Evolutionary conservation across 176 grass and related monocot species (phyloP).

Genomic region (Lolium rigidum): DNA sequence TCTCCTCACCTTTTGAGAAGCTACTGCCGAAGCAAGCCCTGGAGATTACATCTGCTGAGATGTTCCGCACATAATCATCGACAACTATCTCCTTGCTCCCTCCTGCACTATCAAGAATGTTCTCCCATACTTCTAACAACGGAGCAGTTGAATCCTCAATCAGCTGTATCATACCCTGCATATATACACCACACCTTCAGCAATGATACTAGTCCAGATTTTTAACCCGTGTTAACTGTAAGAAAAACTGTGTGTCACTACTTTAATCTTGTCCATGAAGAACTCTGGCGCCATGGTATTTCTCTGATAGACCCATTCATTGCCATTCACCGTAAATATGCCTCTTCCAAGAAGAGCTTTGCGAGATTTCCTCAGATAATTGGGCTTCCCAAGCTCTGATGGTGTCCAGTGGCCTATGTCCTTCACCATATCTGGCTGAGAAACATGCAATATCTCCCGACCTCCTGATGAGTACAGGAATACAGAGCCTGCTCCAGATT

Average conservation of each 20-base stretch:
- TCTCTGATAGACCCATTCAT: conserved; percentile 75
- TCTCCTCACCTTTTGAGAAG: conserved; percentile 69
- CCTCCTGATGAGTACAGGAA: conserved; percentile 72
- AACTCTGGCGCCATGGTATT: conserved; percentile 72
- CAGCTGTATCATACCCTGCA: conserved; percentile 68
- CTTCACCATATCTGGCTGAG: conserved; percentile 69
- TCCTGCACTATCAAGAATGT: conserved; percentile 41
- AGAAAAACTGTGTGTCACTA: conserved; percentile 34
- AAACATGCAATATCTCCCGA: conserved; percentile 61
- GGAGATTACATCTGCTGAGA: conserved; percentile 76
- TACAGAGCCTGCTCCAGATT: conserved; percentile 49
- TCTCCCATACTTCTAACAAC: conserved; percentile 62
- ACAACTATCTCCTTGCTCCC: conserved; percentile 67
- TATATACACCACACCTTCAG: background rate
- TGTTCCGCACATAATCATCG: conserved; percentile 59
- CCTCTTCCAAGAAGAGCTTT: conserved; percentile 65
- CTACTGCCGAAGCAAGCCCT: conserved; percentile 79
- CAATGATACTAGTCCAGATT: conserved; percentile 10
- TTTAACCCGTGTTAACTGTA: conserved; percentile 13
- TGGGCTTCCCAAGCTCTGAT: conserved; percentile 65
- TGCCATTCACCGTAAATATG: conserved; percentile 59
- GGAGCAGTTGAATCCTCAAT: conserved; percentile 52
- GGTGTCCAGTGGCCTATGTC: conserved; percentile 54
- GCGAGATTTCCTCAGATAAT: conserved; percentile 62
- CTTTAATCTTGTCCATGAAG: conserved; percentile 90